Base-by-base conservation (phyloP, 805 yeast genomes). In the Kodamaea lidongshanica region DNA sequence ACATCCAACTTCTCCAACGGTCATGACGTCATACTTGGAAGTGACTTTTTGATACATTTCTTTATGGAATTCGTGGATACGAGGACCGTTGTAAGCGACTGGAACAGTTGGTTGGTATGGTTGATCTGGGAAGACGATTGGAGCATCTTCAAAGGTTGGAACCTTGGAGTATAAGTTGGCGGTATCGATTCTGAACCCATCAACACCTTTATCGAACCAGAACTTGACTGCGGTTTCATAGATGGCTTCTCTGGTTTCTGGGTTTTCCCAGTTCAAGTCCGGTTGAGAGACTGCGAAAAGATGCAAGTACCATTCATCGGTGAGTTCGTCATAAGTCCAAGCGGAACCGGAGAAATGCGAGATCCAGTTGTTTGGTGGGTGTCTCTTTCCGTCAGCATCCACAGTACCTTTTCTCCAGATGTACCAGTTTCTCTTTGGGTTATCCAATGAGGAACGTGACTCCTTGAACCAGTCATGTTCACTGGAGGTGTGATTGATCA, bases 391-490 rank as follows among this genome's bases (percentile, higher is more conserved):
- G n/a, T 59, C 45, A 12, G 48, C 55, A 37, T 67, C 73, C 44
- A 58, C 64, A 26, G 49, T 61, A 17, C 74, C 62, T 18, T 69
- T 67, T 41, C 60, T 68, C 80, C 80, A 74, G 37, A 70, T 58
- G 52, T 71, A 72, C 77, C 78, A 73, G 50, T 74, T 77, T 46
- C 79, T 62, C 54, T 74, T 73, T 5, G 77, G 67, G 48, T 67
- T 70, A 28, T 60, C 53, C 42, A 57, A 64, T 11, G 74, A 66
- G 5, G 70, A 57, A 33, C 73, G 52, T 7, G 76, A 69, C 44
- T 74, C 75, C 45, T 70, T 55, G 55, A 74, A 74, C 79, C 79
- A 74, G 27, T 52, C 58, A 50, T 74, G 79, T 46, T 68, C 69
- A 22, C 60, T 48, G 2, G 78, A 72, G 14, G 77, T 67, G 47